Evolutionary conservation across 2,329 filamentous ascomycete genomes (phyloP), one percentile per base, ranked within the genome.

Genomic region (Claviceps pusilla): DNA sequence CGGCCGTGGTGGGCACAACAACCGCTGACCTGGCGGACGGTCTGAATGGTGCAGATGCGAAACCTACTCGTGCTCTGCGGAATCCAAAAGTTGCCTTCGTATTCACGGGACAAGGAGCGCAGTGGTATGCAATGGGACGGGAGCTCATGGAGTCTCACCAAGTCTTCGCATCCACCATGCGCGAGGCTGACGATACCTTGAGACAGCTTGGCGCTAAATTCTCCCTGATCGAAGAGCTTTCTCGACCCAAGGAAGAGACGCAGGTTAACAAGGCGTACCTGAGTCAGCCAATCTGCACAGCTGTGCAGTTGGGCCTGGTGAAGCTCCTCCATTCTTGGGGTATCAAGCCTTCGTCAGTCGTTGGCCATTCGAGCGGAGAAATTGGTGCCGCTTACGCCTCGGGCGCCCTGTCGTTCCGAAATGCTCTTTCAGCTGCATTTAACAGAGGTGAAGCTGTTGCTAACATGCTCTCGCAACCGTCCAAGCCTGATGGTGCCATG

Each of bases 401-500:
- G 0, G 71, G 74, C 3, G 66, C 72, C 10, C 64, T 77, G 68
- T 67, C 2, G 68, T 75, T 39, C 67, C 75, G 35, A 65, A 69
- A 1, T 11, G 71, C 72, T 49, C 71, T 77, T 63, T 65, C 68
- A 0, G 68, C 75, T 11, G 77, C 77, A 1, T 81, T 79, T 61
- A 70, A 72, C 58, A 66, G 74, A 16, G 45, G 45, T 12, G 24
- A 16, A 28, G 51, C 51, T 9, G 51, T 53, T 24, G 51, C 45
- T 6, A 10, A 41, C 24, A 48, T 48, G 51, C 45, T 48, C 5
- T 39, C 51, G 28, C 9, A n/a, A 29, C 24, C 45, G 14, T n/a
- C 19, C 35, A 53, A 31, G 35, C 45, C 45, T n/a, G 45, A 48
- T 4, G 78, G 78, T 0, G 65, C 71, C 7, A 82, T 82, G 79